Evolutionary conservation across 2,329 filamentous ascomycete genomes (phyloP), one percentile per base, ranked within the genome.

Genomic region (Microdochium nivale): DNA sequence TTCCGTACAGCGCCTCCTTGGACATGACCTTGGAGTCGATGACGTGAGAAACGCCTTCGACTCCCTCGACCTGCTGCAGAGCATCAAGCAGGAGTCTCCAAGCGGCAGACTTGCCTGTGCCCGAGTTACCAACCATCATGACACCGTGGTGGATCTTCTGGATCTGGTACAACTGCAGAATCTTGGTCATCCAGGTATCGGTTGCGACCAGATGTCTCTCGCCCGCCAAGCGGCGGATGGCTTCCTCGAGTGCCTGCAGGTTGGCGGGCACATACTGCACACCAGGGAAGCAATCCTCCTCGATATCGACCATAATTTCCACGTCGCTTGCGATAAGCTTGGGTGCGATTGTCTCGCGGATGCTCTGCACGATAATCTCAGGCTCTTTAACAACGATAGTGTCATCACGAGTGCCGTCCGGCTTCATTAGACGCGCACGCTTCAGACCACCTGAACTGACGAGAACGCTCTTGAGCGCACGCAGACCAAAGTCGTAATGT

Each of bases 1-100:
- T 96, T 65, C 94, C 94, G 64, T 99, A 99, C 3, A 99, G 76
- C 24, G 89, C 88, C 71, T 99, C 94, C 71, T 99, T 99, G 50
- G 91, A 96, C 94, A 99, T 99, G 68, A 99, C 95, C 73, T 99
- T 99, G 40, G 92, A 95, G 68, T 99, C 94, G 60, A 99, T 99
- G 52, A 99, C 88, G 65, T 99, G 94, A 58, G 84, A 96, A 47
- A 99, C 89, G 30, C 95, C 94, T 68, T 99, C 95, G 7, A 95
- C 79, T 24, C 86, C 86, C 67, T 99, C 94, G 14, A 95, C 88
- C 61, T 87, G 84, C 62, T 97, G 92, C 53, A 99, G 73, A 16
- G 95, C 94, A 62, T 95, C 88, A 21, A 99, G 79, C 49, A 99
- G 77, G 43, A 95, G 83, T 63, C 88, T 90, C 94, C 95, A 99